Evolutionary conservation across 2,329 filamentous ascomycete species (phyloP).

Genomic region (Akanthomyces lecanii): DNA sequence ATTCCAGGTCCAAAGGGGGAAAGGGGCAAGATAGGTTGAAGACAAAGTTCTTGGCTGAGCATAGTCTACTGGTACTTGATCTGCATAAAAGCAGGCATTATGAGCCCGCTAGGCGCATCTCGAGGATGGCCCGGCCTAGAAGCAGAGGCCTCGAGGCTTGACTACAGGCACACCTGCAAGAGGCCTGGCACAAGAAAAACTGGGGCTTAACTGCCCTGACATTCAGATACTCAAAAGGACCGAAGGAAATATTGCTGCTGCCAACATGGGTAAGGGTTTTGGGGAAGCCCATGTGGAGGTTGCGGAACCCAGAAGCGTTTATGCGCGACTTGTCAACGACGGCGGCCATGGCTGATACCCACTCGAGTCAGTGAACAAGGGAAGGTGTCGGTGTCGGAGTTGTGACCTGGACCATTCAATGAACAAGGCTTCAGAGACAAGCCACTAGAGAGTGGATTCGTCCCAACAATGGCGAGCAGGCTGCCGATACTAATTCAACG

Average conservation of each 20-base stretch:
- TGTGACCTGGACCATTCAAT: background rate
- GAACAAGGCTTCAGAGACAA: background rate
- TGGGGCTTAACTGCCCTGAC: conserved; percentile 3
- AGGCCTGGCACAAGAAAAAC: background rate
- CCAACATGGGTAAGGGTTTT: conserved; percentile 15
- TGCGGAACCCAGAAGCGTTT: conserved; percentile 9
- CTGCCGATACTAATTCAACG: background rate
- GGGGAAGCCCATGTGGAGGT: conserved; percentile 7
- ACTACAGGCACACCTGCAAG: background rate
- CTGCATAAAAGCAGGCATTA: conserved; percentile 8
- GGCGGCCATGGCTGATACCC: conserved; percentile 5
- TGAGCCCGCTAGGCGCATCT: conserved; percentile 1
- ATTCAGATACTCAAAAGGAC: conserved; percentile 5
- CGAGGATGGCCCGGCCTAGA: background rate
- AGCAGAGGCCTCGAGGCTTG: background rate
- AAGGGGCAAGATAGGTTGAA: conserved; percentile 1
- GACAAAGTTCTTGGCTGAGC: conserved; percentile 1
- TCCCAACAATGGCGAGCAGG: conserved; percentile 6
- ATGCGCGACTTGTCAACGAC: conserved; percentile 10
- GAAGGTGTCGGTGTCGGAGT: background rate
- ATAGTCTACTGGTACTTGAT: conserved; percentile 4
- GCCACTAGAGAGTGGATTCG: conserved; percentile 2
- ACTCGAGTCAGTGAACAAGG: conserved; percentile 13
- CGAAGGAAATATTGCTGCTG: conserved; percentile 2
- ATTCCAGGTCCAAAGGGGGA: background rate